Evolutionary conservation across 2,329 filamentous ascomycete species (phyloP), one percentile per base, ranked within the genome.

Genomic region (Ceratocystis destructans): DNA sequence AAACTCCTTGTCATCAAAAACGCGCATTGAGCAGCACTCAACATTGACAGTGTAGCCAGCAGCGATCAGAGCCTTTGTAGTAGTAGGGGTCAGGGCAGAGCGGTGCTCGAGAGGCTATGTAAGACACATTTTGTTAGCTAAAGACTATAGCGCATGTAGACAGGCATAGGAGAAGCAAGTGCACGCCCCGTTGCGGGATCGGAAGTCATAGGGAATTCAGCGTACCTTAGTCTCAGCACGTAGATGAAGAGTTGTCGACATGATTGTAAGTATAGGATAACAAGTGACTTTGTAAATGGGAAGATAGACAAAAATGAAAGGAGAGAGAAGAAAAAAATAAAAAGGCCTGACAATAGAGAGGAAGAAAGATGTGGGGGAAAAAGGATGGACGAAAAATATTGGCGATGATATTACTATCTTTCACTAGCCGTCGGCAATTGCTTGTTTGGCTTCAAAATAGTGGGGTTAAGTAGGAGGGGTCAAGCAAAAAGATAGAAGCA

Each of bases 41-140:
- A 89, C 82, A 66, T 82, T 82, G 71, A 89, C 81, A 12, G 78
- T 79, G 74, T 88, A 89, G 70, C 86, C 87, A 61, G 85, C 85
- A 70, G 87, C 82, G 66, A 88, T 77, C 68, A 89, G 80, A 7
- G 71, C 70, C 70, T 74, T 74, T 69, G 72, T 68, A 45, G 70
- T 70, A 68, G 69, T 67, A 17, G 77, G 76, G 28, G 75, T 81
- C 68, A 80, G 74, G 65, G 78, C 77, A 68, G 78, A 80, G 68
- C 81, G 79, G 72, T 80, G 79, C 75, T 83, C 80, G 67, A 80
- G 76, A 67, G 77, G 77, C 79, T 68, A 46, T 22, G 1, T 8
- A 8, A 25, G 10, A 33, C n/a, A n/a, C 62, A 48, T 28, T 10
- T 28, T 63, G 12, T 46, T 31, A 59, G 55, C n/a, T 8, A 12